Conservation (phyloP, 2,329 filamentous ascomycete species). For the Calonectria hongkongensis region DNA sequence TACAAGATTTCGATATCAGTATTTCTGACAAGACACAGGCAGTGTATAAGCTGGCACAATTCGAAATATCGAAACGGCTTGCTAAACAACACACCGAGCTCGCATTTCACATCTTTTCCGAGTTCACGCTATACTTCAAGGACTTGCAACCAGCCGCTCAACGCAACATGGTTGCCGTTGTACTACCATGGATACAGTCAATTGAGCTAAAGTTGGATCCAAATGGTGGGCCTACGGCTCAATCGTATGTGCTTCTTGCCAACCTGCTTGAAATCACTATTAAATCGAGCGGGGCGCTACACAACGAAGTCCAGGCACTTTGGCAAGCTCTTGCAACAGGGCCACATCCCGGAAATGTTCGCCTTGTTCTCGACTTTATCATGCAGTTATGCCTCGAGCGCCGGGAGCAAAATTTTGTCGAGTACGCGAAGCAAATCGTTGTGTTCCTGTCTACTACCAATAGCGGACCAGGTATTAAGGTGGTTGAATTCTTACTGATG, state of each 20-base stretch:
- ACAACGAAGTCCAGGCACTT: conserved; percentile 97
- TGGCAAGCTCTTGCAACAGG: conserved; percentile 98
- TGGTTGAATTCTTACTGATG: conserved; percentile 93
- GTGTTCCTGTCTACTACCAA: conserved; percentile 92
- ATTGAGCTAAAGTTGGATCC: conserved; percentile 95
- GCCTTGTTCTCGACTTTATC: conserved; percentile 95
- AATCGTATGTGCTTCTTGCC: conserved; percentile 94
- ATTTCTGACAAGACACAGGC: conserved; percentile 99
- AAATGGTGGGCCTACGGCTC: conserved; percentile 90
- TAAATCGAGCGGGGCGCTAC: conserved; percentile 88
- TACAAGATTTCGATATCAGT: conserved; percentile 98
- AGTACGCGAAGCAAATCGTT: conserved; percentile 98
- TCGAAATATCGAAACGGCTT: conserved; percentile 94
- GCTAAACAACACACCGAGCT: conserved; percentile 92
- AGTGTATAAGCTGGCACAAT: conserved; percentile 97
- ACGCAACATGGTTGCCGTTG: conserved; percentile 93
- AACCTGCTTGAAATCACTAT: conserved; percentile 98
- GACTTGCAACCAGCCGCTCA: conserved; percentile 88
- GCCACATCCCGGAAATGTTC: conserved; percentile 93
- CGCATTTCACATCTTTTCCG: conserved; percentile 95
- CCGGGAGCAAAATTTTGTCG: conserved; percentile 97
- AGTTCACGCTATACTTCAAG: conserved; percentile 96
- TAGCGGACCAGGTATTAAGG: conserved; percentile 85
- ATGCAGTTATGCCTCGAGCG: conserved; percentile 95
- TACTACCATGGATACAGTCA: conserved; percentile 96